Percentiles rank a stretch among this genome's conserved stretches.
Conservation (phyloP, 2,329 filamentous ascomycete genomes). For the Xylariales sp. region DNA sequence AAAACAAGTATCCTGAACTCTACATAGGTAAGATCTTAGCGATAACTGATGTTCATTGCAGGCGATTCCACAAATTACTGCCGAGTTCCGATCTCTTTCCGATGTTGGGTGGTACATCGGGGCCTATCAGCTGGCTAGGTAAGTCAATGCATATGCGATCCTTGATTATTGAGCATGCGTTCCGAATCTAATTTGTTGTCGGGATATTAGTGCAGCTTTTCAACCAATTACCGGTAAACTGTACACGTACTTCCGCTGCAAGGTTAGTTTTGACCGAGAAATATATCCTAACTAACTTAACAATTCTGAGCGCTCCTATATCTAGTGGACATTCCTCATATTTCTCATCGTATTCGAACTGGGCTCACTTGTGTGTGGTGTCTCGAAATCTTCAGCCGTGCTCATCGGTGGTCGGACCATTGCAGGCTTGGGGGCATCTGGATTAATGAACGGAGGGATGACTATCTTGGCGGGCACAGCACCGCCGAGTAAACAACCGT, state of each 20-base stretch:
- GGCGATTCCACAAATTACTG: slow-evolving; percentile 11
- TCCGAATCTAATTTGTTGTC: background rate
- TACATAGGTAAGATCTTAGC: background rate
- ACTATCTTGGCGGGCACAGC: slow-evolving; percentile 39
- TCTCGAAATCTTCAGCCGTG: slow-evolving; percentile 39
- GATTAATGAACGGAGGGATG: slow-evolving; percentile 42
- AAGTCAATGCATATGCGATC: background rate
- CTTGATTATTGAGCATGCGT: background rate
- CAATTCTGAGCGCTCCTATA: no score
- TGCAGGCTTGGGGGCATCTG: slow-evolving; percentile 45
- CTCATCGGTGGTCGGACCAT: slow-evolving; percentile 50
- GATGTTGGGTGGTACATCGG: slow-evolving; percentile 13
- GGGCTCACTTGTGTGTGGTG: slow-evolving; percentile 46
- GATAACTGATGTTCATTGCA: background rate
- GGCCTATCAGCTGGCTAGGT: slow-evolving; percentile 10
- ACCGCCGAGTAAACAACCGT: slow-evolving; percentile 31
- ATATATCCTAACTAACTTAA: no score
- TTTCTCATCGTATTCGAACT: slow-evolving; percentile 48
- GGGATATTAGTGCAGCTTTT: slow-evolving; percentile 5
- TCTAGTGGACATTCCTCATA: slow-evolving; percentile 26
- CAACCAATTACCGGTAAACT: slow-evolving; percentile 28
- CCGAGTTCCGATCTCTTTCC: slow-evolving; percentile 10
- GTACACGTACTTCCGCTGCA: slow-evolving; percentile 33
- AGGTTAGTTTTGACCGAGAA: slow-evolving; percentile 14
- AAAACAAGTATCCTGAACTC: no score